A percentile compares a stretch with the other conserved stretches of the same genome.
Conservation (phyloP, 106 monocot genomes). For the Ottelia alismoides region DNA sequence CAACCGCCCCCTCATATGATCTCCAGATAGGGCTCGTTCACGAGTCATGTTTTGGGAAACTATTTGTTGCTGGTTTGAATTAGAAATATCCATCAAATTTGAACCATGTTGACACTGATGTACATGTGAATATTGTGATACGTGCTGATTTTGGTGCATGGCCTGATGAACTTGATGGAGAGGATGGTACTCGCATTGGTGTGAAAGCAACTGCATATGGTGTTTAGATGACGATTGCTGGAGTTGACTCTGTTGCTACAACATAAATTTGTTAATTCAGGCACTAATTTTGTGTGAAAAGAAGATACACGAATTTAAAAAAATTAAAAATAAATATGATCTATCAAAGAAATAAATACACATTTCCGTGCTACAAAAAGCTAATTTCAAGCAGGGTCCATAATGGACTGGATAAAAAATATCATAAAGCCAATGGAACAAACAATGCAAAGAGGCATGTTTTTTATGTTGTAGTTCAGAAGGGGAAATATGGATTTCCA, state of each 20-base stretch:
- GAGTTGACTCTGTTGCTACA: slow-evolving; percentile 33
- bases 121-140: slow-evolving; percentile 36
- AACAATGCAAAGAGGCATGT: too few species aligned
- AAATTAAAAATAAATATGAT: too few species aligned
- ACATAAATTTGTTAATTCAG: too few species aligned
- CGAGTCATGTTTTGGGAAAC: slow-evolving; percentile 56
- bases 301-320: too few species aligned
- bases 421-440: too few species aligned
- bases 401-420: too few species aligned
- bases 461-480: too few species aligned
- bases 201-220: slow-evolving; percentile 40
- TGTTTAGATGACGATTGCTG: slow-evolving; percentile 55
- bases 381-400: too few species aligned
- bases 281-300: too few species aligned
- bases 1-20: slow-evolving; percentile 42
- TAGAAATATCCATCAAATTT: slow-evolving; percentile 40
- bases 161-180: slow-evolving; percentile 46
- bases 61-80: slow-evolving; percentile 21
- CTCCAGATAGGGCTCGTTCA: slow-evolving; percentile 41
- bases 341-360: too few species aligned
- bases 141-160: slow-evolving; percentile 44
- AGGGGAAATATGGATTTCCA: too few species aligned
- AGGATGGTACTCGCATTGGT: slow-evolving; percentile 35
- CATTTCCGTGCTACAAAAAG: too few species aligned
- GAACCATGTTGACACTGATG: slow-evolving; percentile 39